A percentile compares a stretch with the other conserved stretches of the same genome.
Conservation (phyloP, 1,139 yeast genomes). For the Pichia sp. region DNA sequence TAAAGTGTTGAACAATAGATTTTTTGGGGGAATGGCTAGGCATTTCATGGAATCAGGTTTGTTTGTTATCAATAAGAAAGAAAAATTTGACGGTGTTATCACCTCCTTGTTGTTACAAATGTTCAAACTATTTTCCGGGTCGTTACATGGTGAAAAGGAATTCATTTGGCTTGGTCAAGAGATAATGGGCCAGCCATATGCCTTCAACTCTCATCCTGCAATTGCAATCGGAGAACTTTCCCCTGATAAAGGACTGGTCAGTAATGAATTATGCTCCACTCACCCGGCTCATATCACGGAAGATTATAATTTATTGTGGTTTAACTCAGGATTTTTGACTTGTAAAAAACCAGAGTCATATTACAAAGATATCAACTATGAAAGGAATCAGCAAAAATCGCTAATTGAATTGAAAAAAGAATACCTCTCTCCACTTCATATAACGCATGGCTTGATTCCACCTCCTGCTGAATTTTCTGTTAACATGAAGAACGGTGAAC, state of each 20-base stretch:
- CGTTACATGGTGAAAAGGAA: slow-evolving; percentile 57
- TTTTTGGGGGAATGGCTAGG: slow-evolving; percentile 44
- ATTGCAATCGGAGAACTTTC: slow-evolving; percentile 49
- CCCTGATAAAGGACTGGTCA: slow-evolving; percentile 28
- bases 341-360: slow-evolving; percentile 49
- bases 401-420: slow-evolving; percentile 33
- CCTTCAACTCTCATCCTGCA: slow-evolving; percentile 46
- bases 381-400: slow-evolving; percentile 27
- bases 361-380: slow-evolving; percentile 33
- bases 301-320: slow-evolving; percentile 51
- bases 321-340: slow-evolving; percentile 60
- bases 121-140: slow-evolving; percentile 30
- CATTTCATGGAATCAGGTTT: slow-evolving; percentile 59
- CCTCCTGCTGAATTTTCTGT: slow-evolving; percentile 43
- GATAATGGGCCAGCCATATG: slow-evolving; percentile 47
- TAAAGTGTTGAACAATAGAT: slow-evolving; percentile 27
- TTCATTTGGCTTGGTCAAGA: slow-evolving; percentile 59
- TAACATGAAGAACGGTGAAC: slow-evolving; percentile 34
- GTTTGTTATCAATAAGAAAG: slow-evolving; percentile 42
- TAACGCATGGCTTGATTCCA: slow-evolving; percentile 54
- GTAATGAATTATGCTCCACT: slow-evolving; percentile 55
- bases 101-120: slow-evolving; percentile 41
- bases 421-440: slow-evolving; percentile 43
- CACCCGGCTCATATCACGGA: slow-evolving; percentile 64
- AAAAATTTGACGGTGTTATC: slow-evolving; percentile 44